Conservation (phyloP, 2,329 filamentous ascomycete species). For the Fusarium pseudoanthophilum region DNA sequence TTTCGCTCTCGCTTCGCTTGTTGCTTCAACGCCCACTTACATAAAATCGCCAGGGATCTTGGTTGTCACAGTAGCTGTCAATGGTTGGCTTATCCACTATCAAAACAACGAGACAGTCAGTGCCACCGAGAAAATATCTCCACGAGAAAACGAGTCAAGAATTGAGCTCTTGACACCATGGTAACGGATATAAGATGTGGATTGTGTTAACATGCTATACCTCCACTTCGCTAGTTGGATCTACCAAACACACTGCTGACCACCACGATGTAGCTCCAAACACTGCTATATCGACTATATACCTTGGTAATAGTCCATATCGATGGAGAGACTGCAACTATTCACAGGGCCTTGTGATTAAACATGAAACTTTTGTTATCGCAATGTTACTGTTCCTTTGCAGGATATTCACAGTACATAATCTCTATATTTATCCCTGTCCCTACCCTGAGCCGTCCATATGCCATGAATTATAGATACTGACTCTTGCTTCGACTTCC, state of each 20-base stretch:
- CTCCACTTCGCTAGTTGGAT: not conserved
- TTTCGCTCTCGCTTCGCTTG: constrained; percentile 5
- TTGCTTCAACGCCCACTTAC: constrained; percentile 1
- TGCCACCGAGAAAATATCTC: not conserved
- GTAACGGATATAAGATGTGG: not conserved
- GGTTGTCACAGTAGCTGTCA: constrained; percentile 8
- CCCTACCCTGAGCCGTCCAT: constrained; percentile 8
- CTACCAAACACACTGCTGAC: not conserved
- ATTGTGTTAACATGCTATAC: not conserved
- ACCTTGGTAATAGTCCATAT: not conserved
- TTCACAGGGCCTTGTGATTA: not conserved
- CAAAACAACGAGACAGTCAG: not conserved
- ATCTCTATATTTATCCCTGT: not conserved
- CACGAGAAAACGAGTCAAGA: not conserved
- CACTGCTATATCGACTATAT: not conserved
- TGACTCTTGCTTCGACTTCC: not conserved
- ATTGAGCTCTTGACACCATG: not conserved
- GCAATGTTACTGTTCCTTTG: not conserved
- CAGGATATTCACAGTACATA: not conserved
- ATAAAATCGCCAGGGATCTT: constrained; percentile 3
- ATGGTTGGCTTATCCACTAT: constrained; percentile 12
- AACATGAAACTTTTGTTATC: constrained; percentile 10
- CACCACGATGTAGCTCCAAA: not conserved
- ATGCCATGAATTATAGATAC: not conserved
- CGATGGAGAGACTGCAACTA: not conserved